These are phyloP conservation scores for Chytriomyces sp. DNA, from an alignment of 192 early-diverging fungal species.

Conservation along the genomic window DNA sequence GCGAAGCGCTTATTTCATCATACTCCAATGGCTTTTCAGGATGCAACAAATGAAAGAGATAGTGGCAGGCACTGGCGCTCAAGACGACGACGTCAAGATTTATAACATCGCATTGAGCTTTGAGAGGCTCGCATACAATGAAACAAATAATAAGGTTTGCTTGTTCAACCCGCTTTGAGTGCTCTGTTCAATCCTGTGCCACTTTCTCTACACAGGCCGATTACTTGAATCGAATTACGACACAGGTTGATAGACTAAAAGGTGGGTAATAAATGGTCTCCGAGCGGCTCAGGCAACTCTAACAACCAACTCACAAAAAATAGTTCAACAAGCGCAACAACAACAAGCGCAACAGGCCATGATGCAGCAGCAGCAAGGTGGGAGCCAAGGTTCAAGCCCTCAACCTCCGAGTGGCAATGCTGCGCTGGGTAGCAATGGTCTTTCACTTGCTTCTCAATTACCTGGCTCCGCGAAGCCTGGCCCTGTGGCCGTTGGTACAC, in stretches of 20 bases:
- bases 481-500: too few relatives aligned
- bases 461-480: too few relatives aligned
- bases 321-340: not conserved
- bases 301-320: not conserved
- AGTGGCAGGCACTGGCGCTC: not conserved
- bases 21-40: not conserved
- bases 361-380: not conserved
- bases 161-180: not conserved
- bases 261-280: not conserved
- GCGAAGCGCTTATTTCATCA: too few relatives aligned
- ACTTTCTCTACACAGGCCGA: not conserved
- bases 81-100: not conserved
- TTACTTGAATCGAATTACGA: conserved; percentile 6
- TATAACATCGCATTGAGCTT: conserved; percentile 1
- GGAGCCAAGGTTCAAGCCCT: too few relatives aligned
- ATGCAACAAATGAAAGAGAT: conserved; percentile 14
- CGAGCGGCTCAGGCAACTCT: too few relatives aligned
- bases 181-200: not conserved
- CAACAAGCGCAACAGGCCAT: not conserved
- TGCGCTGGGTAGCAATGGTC: too few relatives aligned
- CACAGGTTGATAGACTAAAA: not conserved
- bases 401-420: too few relatives aligned
- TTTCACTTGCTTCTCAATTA: too few relatives aligned
- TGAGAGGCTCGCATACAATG: conserved; percentile 2
- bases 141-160: conserved; percentile 9